phyloP scores from a whole-genome alignment of 2,329 filamentous ascomycete species.

The Ophiognomonia clavigignenti-juglandacearum region DNA sequence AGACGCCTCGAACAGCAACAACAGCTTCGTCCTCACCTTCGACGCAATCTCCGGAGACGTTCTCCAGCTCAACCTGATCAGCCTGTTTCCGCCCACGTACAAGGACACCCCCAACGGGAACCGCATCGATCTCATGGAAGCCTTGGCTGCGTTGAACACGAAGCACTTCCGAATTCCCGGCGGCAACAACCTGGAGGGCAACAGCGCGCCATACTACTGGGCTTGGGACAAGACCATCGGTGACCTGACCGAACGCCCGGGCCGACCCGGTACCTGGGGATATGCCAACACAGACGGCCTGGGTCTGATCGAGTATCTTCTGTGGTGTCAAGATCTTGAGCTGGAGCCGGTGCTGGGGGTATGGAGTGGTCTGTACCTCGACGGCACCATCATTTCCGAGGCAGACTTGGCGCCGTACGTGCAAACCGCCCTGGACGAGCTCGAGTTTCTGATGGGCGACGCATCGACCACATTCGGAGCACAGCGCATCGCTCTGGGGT shows the following conservation, averaged over 20 bases:
- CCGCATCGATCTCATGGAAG: conserved; percentile 13
- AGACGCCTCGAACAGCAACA: conserved; percentile 37
- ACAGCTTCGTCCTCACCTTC: conserved; percentile 13
- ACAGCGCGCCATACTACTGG: conserved; percentile 6
- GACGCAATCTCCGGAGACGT: conserved; percentile 8
- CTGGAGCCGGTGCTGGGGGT: conserved; percentile 33
- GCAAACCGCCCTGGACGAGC: conserved; percentile 42
- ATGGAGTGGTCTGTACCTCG: conserved; percentile 41
- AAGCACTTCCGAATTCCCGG: conserved; percentile 16
- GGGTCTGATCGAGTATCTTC: conserved; percentile 45
- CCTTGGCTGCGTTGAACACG: conserved; percentile 10
- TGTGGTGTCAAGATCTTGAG: conserved; percentile 15
- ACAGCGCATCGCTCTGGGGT: conserved; percentile 42
- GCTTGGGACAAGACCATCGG: conserved; percentile 35
- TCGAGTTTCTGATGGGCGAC: conserved; percentile 46
- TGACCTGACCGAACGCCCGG: conserved; percentile 28
- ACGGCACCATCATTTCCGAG: conserved; percentile 33
- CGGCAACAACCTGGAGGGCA: conserved; percentile 15
- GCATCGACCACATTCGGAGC: conserved; percentile 39
- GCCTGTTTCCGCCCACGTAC: conserved; percentile 15
- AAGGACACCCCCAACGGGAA: conserved; percentile 52
- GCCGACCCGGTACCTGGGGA: conserved; percentile 37
- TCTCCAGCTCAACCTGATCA: conserved; percentile 13
- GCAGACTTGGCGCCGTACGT: conserved; percentile 39
- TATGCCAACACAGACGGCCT: conserved; percentile 40